Percentiles rank a stretch among this genome's conserved stretches.
Conservation (phyloP, 345 rosid species). For the Moricandia moricandioides region DNA sequence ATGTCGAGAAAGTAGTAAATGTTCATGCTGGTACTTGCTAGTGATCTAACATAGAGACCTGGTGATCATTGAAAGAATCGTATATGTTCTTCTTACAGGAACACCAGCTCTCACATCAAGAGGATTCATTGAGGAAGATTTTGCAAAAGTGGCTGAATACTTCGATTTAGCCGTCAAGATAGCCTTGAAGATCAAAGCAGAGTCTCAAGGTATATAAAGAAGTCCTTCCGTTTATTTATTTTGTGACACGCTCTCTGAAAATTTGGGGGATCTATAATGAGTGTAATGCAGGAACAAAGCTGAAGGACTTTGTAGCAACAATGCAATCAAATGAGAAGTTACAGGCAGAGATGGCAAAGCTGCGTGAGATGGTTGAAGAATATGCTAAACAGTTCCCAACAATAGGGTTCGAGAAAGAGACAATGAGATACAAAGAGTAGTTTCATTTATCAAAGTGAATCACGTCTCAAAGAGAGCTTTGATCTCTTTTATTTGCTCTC, state of each 20-base stretch:
- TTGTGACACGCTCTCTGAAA: not conserved
- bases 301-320: slow-evolving; percentile 80
- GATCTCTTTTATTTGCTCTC: slow-evolving; percentile 12
- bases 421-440: slow-evolving; percentile 76
- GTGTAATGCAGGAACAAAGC: slow-evolving; percentile 57
- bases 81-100: slow-evolving; percentile 45
- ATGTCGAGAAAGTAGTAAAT: not conserved
- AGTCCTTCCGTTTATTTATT: not conserved
- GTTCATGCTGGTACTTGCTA: not conserved
- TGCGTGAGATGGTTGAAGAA: slow-evolving; percentile 67
- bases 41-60: too few relatives aligned
- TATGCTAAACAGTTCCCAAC: slow-evolving; percentile 87
- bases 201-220: slow-evolving; percentile 51
- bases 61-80: not conserved
- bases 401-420: slow-evolving; percentile 89
- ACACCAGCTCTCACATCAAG: slow-evolving; percentile 51
- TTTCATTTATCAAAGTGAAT: slow-evolving; percentile 3
- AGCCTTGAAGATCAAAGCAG: slow-evolving; percentile 76
- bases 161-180: slow-evolving; percentile 24
- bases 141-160: slow-evolving; percentile 1
- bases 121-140: not conserved
- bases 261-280: not conserved
- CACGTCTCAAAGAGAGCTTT: not conserved
- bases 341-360: slow-evolving; percentile 66
- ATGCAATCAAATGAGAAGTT: slow-evolving; percentile 57